A percentile compares a stretch with the other conserved stretches of the same genome.
These are phyloP conservation scores for Thermothielavioides terrestris DNA, from an alignment of 495 filamentous ascomycete genomes.

Conservation along the genomic window DNA sequence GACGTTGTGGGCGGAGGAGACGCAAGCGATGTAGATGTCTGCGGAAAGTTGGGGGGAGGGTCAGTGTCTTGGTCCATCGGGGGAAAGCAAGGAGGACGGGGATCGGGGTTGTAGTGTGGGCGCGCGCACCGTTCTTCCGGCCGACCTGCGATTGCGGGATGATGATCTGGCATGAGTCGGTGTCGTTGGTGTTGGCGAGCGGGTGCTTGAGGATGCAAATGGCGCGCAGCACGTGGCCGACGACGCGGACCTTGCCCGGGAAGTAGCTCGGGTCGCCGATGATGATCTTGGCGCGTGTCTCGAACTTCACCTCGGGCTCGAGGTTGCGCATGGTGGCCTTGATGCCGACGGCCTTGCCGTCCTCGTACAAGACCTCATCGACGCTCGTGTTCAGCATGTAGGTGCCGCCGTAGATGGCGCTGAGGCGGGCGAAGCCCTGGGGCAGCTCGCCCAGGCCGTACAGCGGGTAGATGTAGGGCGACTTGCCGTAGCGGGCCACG, in stretches of 20 bases:
- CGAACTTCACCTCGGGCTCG: slow-evolving; percentile 81
- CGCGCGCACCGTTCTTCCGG: slow-evolving; percentile 71
- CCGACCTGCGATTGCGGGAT: slow-evolving; percentile 96
- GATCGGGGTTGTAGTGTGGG: neutral
- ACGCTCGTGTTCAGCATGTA: slow-evolving; percentile 98
- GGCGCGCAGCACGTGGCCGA: slow-evolving; percentile 84
- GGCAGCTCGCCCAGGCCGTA: slow-evolving; percentile 96
- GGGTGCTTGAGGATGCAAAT: slow-evolving; percentile 98
- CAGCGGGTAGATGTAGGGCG: slow-evolving; percentile 97
- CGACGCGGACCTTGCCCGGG: slow-evolving; percentile 74
- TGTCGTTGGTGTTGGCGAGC: slow-evolving; percentile 72
- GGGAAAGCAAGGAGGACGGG: neutral
- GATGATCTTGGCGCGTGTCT: slow-evolving; percentile 93
- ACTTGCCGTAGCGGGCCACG: slow-evolving; percentile 96
- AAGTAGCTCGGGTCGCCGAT: slow-evolving; percentile 96
- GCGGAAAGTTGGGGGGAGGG: neutral
- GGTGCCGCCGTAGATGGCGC: slow-evolving; percentile 95
- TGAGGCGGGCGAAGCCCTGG: slow-evolving; percentile 94
- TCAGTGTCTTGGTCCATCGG: neutral
- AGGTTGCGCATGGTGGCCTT: slow-evolving; percentile 92
- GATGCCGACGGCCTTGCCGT: slow-evolving; percentile 78
- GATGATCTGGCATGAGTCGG: slow-evolving; percentile 90
- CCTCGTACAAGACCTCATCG: slow-evolving; percentile 77
- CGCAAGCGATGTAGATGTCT: slow-evolving; percentile 98
- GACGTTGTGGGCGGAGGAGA: slow-evolving; percentile 93